A percentile compares a stretch with the other conserved stretches of the same genome.
Evolutionary conservation across 768 basidiomycete species (phyloP).

Genomic region (Hericium rajendrae): DNA sequence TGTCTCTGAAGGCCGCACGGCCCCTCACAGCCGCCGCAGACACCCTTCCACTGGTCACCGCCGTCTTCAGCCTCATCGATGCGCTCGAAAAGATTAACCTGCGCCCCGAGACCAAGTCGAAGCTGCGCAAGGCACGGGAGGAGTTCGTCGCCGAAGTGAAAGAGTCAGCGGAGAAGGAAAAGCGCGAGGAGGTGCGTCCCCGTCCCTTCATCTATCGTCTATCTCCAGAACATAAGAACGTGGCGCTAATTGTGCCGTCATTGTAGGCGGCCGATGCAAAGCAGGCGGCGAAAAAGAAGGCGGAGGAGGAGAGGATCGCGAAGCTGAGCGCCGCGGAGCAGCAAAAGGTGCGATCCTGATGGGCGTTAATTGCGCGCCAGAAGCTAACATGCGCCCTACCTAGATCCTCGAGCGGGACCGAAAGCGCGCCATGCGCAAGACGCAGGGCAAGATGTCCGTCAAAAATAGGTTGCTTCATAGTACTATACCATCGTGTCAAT

Average conservation of each 20-base stretch:
- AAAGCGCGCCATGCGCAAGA: constrained; percentile 60
- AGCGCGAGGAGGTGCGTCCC: constrained; percentile 55
- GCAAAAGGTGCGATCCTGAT: constrained; percentile 49
- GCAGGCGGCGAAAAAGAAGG: constrained; percentile 61
- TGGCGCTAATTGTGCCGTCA: neutral
- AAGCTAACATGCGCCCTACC: too few species aligned
- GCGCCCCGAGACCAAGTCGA: constrained; percentile 74
- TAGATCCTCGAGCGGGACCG: constrained; percentile 69
- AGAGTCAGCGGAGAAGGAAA: constrained; percentile 56
- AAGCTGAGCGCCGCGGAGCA: constrained; percentile 73
- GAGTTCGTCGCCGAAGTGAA: constrained; percentile 60
- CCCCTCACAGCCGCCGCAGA: too few species aligned
- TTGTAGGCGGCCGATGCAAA: constrained; percentile 49
- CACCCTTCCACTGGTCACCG: constrained; percentile 50
- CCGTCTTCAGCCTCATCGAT: constrained; percentile 72
- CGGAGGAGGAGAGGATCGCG: constrained; percentile 63
- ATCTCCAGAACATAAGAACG: neutral
- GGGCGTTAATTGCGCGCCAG: neutral
- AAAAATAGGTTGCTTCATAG: constrained; percentile 31
- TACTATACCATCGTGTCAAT: neutral
- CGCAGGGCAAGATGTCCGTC: constrained; percentile 49
- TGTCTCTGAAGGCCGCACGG: constrained; percentile 54
- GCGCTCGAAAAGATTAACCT: constrained; percentile 40
- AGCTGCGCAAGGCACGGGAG: constrained; percentile 67
- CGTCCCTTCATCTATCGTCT: neutral